These are phyloP conservation scores for Betula pendula DNA, from an alignment of 306 rosid genomes.

Conservation along the genomic window DNA sequence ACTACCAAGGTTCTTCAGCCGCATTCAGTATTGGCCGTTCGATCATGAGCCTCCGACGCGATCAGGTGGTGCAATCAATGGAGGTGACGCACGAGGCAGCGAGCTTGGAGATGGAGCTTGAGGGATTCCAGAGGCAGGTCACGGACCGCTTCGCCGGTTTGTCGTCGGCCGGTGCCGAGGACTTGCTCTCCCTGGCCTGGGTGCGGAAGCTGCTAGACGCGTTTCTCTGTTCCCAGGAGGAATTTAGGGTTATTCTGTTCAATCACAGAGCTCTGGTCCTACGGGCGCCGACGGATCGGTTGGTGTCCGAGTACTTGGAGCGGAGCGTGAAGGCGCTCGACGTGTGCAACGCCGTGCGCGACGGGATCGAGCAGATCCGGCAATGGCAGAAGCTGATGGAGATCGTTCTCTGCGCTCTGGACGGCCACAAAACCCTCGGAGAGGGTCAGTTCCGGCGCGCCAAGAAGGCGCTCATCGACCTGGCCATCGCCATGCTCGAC, in stretches of 20 bases:
- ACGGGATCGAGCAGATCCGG: slow-evolving; percentile 79
- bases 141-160: slow-evolving; percentile 50
- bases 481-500: slow-evolving; percentile 81
- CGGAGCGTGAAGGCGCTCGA: slow-evolving; percentile 83
- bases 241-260: slow-evolving; percentile 55
- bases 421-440: slow-evolving; percentile 49
- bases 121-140: slow-evolving; percentile 61
- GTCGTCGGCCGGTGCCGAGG: slow-evolving; percentile 32
- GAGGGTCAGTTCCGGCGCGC: slow-evolving; percentile 93
- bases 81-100: slow-evolving; percentile 33
- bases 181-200: slow-evolving; percentile 72
- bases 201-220: slow-evolving; percentile 65
- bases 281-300: slow-evolving; percentile 58
- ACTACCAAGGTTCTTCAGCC: slow-evolving; percentile 60
- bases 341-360: slow-evolving; percentile 83
- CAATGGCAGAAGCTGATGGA: slow-evolving; percentile 78
- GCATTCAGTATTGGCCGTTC: slow-evolving; percentile 63
- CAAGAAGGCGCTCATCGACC: slow-evolving; percentile 75
- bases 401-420: slow-evolving; percentile 70
- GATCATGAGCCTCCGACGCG: slow-evolving; percentile 42
- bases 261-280: slow-evolving; percentile 27
- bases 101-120: slow-evolving; percentile 48
- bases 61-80: slow-evolving; percentile 48
- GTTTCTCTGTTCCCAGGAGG: slow-evolving; percentile 64
- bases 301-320: slow-evolving; percentile 70